Evolutionary conservation across 1,284 basidiomycete genomes (phyloP).

Genomic region (Tilletiopsis washingtonensis): DNA sequence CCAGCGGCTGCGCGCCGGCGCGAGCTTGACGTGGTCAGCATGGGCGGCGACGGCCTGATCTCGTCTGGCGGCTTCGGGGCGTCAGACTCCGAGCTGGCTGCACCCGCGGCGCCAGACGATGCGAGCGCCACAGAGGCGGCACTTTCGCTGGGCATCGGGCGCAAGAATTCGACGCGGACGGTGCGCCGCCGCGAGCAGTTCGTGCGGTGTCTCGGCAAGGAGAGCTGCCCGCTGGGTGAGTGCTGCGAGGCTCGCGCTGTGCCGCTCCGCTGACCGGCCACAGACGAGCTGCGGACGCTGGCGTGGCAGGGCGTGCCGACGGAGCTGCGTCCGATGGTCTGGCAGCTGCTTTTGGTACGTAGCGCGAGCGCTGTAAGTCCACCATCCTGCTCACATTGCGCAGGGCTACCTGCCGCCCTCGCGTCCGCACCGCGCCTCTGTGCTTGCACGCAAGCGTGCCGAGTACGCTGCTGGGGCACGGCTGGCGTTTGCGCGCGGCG

Average conservation of each 20-base stretch:
- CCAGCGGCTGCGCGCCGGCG: constrained; percentile 8
- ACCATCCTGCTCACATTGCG: constrained; percentile 1
- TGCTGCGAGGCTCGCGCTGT: neutral
- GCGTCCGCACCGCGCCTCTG: constrained; percentile 64
- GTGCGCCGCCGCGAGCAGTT: constrained; percentile 26
- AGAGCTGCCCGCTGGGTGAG: constrained; percentile 5
- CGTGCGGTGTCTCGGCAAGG: constrained; percentile 23
- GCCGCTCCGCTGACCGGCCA: no score
- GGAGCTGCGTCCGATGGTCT: constrained; percentile 81
- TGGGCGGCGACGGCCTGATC: constrained; percentile 35
- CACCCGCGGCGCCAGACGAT: no score
- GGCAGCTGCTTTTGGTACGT: constrained; percentile 85
- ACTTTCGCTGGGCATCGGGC: neutral
- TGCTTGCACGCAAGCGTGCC: constrained; percentile 76
- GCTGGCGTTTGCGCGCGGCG: constrained; percentile 73
- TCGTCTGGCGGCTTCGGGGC: constrained; percentile 16
- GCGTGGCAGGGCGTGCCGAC: constrained; percentile 92
- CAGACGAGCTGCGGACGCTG: constrained; percentile 70
- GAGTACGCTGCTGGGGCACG: constrained; percentile 86
- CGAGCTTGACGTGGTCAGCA: constrained; percentile 32
- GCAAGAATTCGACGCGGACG: constrained; percentile 22
- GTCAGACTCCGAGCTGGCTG: neutral
- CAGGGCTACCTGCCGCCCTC: constrained; percentile 72
- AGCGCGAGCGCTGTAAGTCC: neutral
- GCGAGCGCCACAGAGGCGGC: no score